Evolutionary conservation across 2,329 filamentous ascomycete species (phyloP).

Genomic region (Ceratocystis eucalypticola): DNA sequence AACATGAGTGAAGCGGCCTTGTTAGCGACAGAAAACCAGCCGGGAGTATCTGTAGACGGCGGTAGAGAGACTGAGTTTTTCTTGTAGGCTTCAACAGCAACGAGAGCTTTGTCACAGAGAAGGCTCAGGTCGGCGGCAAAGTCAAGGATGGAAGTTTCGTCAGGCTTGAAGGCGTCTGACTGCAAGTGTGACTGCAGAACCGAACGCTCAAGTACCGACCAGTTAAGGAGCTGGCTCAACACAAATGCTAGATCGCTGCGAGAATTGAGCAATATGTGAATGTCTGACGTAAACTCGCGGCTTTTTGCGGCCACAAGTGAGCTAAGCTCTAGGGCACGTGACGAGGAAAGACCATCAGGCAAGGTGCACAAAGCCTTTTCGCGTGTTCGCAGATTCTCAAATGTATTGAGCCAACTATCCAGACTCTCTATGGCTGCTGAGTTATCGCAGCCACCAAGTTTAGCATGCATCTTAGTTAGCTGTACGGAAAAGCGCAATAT

Average conservation of each 20-base stretch:
- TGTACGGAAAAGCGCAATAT: slow-evolving; percentile 50
- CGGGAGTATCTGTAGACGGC: slow-evolving; percentile 43
- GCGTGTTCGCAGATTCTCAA: slow-evolving; percentile 32
- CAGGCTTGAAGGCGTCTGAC: slow-evolving; percentile 10
- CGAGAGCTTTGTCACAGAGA: slow-evolving; percentile 62
- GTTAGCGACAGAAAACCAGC: slow-evolving; percentile 34
- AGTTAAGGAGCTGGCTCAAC: slow-evolving; percentile 51
- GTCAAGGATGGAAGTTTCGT: slow-evolving; percentile 22
- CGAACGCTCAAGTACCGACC: slow-evolving; percentile 36
- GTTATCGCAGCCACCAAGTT: slow-evolving; percentile 44
- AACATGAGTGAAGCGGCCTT: slow-evolving; percentile 15
- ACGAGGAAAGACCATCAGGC: slow-evolving; percentile 38
- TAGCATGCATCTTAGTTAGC: slow-evolving; percentile 52
- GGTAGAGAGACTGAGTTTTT: slow-evolving; percentile 42
- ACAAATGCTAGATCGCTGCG: slow-evolving; percentile 51
- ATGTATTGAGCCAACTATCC: slow-evolving; percentile 35
- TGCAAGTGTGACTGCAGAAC: slow-evolving; percentile 21
- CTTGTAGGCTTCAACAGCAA: slow-evolving; percentile 61
- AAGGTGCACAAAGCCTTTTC: slow-evolving; percentile 34
- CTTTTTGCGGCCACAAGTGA: slow-evolving; percentile 29
- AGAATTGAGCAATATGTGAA: slow-evolving; percentile 29
- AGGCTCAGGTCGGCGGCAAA: slow-evolving; percentile 48
- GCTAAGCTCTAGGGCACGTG: slow-evolving; percentile 27
- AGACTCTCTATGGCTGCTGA: slow-evolving; percentile 33
- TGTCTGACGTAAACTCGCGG: slow-evolving; percentile 27